Percentiles rank a stretch among this genome's conserved stretches.
These are phyloP conservation scores for Fusarium luffae DNA, from an alignment of 2,329 filamentous ascomycete genomes.

Conservation along the genomic window DNA sequence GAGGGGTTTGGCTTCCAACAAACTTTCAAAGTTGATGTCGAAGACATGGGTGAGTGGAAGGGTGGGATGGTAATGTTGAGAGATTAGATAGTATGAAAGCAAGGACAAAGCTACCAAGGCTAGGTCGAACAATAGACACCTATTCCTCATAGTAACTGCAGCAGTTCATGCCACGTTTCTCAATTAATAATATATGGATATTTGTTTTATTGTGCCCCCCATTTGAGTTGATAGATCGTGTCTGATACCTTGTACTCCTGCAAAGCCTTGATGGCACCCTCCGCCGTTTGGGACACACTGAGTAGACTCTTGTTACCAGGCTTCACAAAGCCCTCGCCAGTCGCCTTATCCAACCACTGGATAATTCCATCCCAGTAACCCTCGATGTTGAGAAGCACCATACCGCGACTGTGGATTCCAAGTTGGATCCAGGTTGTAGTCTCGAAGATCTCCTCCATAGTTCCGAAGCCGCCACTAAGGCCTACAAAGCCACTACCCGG, in stretches of 20 bases:
- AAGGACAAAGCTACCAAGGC: too few relatives aligned
- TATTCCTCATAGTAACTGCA: not conserved
- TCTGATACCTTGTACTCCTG: slow-evolving; percentile 79
- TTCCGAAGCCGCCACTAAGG: slow-evolving; percentile 89
- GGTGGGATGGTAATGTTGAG: slow-evolving; percentile 14
- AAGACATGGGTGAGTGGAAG: slow-evolving; percentile 1
- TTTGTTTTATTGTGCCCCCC: slow-evolving; percentile 71
- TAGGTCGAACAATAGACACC: not conserved
- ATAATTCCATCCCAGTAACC: slow-evolving; percentile 93
- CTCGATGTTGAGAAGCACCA: slow-evolving; percentile 86
- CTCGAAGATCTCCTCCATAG: slow-evolving; percentile 94
- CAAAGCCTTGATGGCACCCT: slow-evolving; percentile 77
- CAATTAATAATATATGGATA: not conserved
- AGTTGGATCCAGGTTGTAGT: slow-evolving; percentile 95
- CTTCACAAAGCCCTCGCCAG: slow-evolving; percentile 80
- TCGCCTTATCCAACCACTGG: slow-evolving; percentile 80
- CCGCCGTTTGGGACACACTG: slow-evolving; percentile 76
- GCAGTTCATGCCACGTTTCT: not conserved
- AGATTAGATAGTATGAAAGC: not conserved
- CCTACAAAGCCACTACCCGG: slow-evolving; percentile 90
- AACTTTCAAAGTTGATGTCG: not conserved
- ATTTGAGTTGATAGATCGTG: slow-evolving; percentile 82
- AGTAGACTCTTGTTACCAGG: slow-evolving; percentile 78
- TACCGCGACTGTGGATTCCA: slow-evolving; percentile 84
- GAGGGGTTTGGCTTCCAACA: not conserved